Percentiles rank a stretch among this genome's conserved stretches.
Conservation (phyloP, 768 basidiomycete genomes). For the Panellus pusillus region DNA sequence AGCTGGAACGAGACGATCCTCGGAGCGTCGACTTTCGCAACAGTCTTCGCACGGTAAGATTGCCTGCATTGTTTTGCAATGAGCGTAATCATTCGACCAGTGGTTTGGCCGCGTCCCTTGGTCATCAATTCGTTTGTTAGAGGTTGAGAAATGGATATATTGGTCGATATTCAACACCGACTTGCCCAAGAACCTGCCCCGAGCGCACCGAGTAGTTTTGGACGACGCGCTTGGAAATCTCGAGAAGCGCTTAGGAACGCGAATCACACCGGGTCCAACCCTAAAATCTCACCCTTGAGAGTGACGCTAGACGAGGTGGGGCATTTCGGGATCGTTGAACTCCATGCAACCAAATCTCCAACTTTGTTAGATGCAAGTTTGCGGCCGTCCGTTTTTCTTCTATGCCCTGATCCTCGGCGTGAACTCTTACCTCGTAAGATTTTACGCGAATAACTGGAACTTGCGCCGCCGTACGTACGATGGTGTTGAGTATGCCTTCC, state of each 20-base stretch:
- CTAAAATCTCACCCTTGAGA: conserved; percentile 53
- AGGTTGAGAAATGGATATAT: conserved; percentile 75
- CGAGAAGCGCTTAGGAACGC: conserved; percentile 70
- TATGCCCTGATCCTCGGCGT: conserved; percentile 52
- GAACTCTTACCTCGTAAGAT: conserved; percentile 49
- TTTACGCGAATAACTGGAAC: conserved; percentile 42
- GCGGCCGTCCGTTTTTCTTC: conserved; percentile 66
- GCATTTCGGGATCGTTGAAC: background rate
- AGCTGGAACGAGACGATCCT: conserved; percentile 62
- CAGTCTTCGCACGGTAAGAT: conserved; percentile 54
- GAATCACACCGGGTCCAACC: conserved; percentile 59
- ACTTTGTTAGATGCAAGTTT: conserved; percentile 38
- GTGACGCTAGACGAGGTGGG: conserved; percentile 77
- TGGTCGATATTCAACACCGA: conserved; percentile 80
- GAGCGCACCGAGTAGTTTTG: conserved; percentile 49
- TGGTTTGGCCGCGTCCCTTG: conserved; percentile 81
- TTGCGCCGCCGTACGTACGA: conserved; percentile 50
- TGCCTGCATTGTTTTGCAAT: background rate
- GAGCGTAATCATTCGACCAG: conserved; percentile 8
- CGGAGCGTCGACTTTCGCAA: conserved; percentile 75
- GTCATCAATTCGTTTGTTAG: conserved; percentile 62
- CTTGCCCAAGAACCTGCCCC: conserved; percentile 51
- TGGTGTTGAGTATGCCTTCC: conserved; percentile 64
- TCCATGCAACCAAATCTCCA: background rate
- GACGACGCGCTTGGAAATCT: conserved; percentile 60